Evolutionary conservation across 2,329 filamentous ascomycete genomes (phyloP).

Genomic region (Xylaria sp.): DNA sequence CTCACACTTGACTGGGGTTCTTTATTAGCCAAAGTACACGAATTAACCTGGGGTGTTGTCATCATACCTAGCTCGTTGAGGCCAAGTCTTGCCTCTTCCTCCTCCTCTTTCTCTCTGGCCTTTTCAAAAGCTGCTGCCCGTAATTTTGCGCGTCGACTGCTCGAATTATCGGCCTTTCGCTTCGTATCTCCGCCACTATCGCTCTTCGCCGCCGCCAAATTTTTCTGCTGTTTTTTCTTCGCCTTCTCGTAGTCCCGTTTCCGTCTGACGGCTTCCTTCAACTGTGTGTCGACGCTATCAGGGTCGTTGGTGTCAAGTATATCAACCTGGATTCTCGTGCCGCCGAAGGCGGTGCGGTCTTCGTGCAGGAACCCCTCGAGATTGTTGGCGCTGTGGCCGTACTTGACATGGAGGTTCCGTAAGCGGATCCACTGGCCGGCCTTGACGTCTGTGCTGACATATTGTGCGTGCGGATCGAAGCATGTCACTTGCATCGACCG

Average conservation of each 20-base stretch:
- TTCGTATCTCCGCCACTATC: slow-evolving; percentile 18
- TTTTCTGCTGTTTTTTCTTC: slow-evolving; percentile 32
- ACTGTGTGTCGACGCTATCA: slow-evolving; percentile 49
- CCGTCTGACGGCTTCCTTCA: slow-evolving; percentile 63
- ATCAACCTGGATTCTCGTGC: slow-evolving; percentile 59
- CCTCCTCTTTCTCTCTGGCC: slow-evolving; percentile 33
- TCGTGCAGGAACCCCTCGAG: slow-evolving; percentile 74
- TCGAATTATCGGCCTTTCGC: slow-evolving; percentile 31
- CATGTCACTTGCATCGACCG: slow-evolving; percentile 71
- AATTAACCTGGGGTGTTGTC: background rate
- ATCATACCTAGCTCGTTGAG: slow-evolving; percentile 38
- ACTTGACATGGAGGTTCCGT: slow-evolving; percentile 73
- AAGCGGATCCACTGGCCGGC: slow-evolving; percentile 66
- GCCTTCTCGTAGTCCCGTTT: slow-evolving; percentile 64
- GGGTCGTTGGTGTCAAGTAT: slow-evolving; percentile 47
- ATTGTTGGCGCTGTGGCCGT: slow-evolving; percentile 50
- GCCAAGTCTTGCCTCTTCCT: slow-evolving; percentile 32
- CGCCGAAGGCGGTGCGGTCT: slow-evolving; percentile 49
- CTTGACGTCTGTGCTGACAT: slow-evolving; percentile 58
- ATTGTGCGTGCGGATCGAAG: slow-evolving; percentile 67
- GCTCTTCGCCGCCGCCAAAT: slow-evolving; percentile 15
- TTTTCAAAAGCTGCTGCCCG: slow-evolving; percentile 31
- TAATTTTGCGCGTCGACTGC: slow-evolving; percentile 32
- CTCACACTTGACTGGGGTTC: slow-evolving; percentile 50
- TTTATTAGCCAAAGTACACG: slow-evolving; percentile 22